Base-by-base conservation (phyloP, 805 yeast genomes). In the Hanseniaspora occidentalis region DNA sequence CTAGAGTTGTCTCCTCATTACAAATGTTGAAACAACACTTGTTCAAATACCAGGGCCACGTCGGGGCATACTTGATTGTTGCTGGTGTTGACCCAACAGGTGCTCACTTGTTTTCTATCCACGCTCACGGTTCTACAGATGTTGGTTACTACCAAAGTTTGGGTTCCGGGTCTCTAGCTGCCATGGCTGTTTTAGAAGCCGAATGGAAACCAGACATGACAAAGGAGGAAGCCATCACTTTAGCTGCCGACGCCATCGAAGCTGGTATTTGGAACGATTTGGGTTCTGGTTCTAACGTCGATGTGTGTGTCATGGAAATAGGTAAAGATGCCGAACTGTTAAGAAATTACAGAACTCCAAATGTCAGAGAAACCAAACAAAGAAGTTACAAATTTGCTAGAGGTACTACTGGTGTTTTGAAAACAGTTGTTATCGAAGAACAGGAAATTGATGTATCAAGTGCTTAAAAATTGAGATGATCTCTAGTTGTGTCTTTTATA, bases 251-350 rank as follows among this genome's bases (percentile, higher is more conserved):
- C 50, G 97, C 97, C 20, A 92, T 92, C 55, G 84, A 84, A 64
- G 85, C 95, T 14, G 98, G 98, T 73, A 89, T 92, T 54, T 92
- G 96, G 95, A 92, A 92, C 63, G 98, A 92, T 70, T 73, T 89
- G 57, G 98, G 98, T 38, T 89, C 97, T 1, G 98, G 98, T 59
- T 92, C 98, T 22, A 92, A 92, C 57, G 97, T 92, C 27, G 98
- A 92, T 60, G 68, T 92, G 47, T 92, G 97, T 68, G 97, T 92
- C 14, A 85, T 92, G 94, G 96, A 89, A 64, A 66, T 73, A 33
- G 95, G 92, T 46, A 77, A 84, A 58, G 94, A 84, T 60, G 95
- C 97, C 8, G 75, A 71, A 46, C 70, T 89, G 42, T 67, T 73
- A 59, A 77, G 98, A 65, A 88, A 88, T 64, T 84, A 84, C 70